These are phyloP conservation scores for Fraxinus nigra DNA, from an alignment of 305 asterid species.

Conservation along the genomic window DNA sequence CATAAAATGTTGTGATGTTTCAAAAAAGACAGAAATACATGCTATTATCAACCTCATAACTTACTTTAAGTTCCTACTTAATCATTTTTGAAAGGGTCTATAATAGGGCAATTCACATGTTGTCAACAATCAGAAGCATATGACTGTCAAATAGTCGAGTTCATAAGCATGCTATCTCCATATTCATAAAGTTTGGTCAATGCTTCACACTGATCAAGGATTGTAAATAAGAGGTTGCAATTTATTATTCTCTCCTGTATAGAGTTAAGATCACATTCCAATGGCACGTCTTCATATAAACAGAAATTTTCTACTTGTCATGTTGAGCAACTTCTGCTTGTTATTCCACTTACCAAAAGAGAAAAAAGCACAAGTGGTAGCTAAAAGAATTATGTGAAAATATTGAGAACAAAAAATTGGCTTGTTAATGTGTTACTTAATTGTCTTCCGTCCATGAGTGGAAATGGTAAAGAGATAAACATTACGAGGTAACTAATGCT, in stretches of 20 bases:
- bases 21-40: background rate
- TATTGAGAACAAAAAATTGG: background rate
- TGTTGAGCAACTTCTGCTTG: background rate
- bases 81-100: background rate
- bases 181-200: background rate
- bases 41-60: background rate
- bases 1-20: background rate
- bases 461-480: background rate
- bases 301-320: background rate
- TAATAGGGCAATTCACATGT: background rate
- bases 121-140: slow-evolving; percentile 12
- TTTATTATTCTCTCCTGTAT: slow-evolving; percentile 1
- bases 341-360: background rate
- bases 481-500: background rate
- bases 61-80: background rate
- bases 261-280: slow-evolving; percentile 14
- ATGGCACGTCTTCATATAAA: background rate
- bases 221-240: slow-evolving; percentile 4
- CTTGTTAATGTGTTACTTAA: background rate
- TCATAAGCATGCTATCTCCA: slow-evolving; percentile 10
- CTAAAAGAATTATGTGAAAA: background rate
- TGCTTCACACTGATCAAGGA: background rate
- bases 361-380: background rate
- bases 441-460: background rate
- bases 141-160: slow-evolving; percentile 8